A percentile compares a stretch with the other conserved stretches of the same genome.
Evolutionary conservation across 768 basidiomycete genomes (phyloP).

Genomic region (Glaciozyma martinii): DNA sequence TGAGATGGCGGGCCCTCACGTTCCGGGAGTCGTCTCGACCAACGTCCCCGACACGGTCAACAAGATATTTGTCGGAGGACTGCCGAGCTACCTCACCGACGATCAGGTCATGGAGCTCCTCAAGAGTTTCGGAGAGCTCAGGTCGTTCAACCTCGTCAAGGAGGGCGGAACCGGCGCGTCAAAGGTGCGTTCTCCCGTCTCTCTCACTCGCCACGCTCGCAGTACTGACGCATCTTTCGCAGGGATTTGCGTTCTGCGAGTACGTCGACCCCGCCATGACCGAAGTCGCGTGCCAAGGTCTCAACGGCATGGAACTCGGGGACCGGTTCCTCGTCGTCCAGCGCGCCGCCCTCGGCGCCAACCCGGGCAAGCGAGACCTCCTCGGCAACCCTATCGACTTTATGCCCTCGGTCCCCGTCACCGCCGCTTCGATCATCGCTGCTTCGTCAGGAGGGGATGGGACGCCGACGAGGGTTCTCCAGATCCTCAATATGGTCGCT

Average conservation of each 20-base stretch:
- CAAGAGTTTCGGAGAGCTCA: slow-evolving; percentile 93
- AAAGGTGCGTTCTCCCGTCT: slow-evolving; percentile 52
- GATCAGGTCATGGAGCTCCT: slow-evolving; percentile 97
- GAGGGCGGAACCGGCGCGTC: slow-evolving; percentile 81
- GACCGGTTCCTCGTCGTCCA: slow-evolving; percentile 94
- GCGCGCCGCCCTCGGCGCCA: slow-evolving; percentile 83
- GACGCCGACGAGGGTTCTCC: slow-evolving; percentile 60
- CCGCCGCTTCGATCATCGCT: slow-evolving; percentile 32
- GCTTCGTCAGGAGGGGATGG: slow-evolving; percentile 29
- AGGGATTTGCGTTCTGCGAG: slow-evolving; percentile 99
- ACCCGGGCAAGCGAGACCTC: slow-evolving; percentile 24
- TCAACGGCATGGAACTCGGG: slow-evolving; percentile 96
- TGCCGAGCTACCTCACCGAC: slow-evolving; percentile 91
- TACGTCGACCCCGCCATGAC: slow-evolving; percentile 82
- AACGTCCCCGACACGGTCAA: slow-evolving; percentile 95
- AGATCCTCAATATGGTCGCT: slow-evolving; percentile 98
- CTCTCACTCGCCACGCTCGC: background rate
- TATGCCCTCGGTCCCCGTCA: slow-evolving; percentile 8
- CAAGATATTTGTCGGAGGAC: slow-evolving; percentile 93
- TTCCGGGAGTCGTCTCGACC: slow-evolving; percentile 90
- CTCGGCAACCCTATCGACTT: slow-evolving; percentile 46
- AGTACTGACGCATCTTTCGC: background rate
- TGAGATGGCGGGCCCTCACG: slow-evolving; percentile 57
- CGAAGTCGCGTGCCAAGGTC: slow-evolving; percentile 87
- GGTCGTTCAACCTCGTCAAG: slow-evolving; percentile 94